phyloP scores from a whole-genome alignment of 345 rosid genomes.

The Clausena lansium region DNA sequence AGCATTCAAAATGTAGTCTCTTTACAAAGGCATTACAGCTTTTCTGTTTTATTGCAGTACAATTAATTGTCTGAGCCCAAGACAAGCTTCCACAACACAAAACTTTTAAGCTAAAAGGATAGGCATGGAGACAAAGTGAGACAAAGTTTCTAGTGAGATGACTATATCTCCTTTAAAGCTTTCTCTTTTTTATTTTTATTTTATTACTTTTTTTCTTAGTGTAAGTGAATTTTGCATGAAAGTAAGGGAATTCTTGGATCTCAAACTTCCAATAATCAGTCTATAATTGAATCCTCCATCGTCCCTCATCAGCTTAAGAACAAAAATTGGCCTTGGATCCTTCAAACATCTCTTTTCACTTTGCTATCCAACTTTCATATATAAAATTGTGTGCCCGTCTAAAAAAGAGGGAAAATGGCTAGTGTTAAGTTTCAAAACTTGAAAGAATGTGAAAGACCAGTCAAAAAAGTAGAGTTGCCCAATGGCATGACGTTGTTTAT shows the following conservation, averaged over 20 bases:
- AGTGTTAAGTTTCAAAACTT: not conserved
- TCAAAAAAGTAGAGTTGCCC: constrained; percentile 41
- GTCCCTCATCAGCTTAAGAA: constrained; percentile 21
- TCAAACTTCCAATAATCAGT: constrained; percentile 43
- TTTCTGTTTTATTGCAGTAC: constrained; percentile 28
- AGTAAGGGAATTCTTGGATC: constrained; percentile 73
- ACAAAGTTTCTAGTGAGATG: constrained; percentile 39
- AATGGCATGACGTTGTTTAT: constrained; percentile 4
- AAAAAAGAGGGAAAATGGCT: not conserved
- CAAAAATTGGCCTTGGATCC: constrained; percentile 35
- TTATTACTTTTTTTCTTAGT: not conserved
- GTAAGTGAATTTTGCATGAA: constrained; percentile 37
- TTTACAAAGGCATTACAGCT: constrained; percentile 36
- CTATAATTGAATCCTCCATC: constrained; percentile 34
- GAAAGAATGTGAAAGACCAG: constrained; percentile 30
- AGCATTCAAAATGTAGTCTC: constrained; percentile 36
- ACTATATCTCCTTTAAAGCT: constrained; percentile 31
- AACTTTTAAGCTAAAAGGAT: constrained; percentile 17
- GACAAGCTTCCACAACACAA: constrained; percentile 37
- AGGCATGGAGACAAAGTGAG: constrained; percentile 43
- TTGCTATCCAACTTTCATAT: not conserved
- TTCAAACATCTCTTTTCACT: constrained; percentile 27
- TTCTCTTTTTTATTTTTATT: constrained; percentile 7
- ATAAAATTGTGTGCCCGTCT: not conserved
- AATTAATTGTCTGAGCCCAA: constrained; percentile 18